A percentile compares a stretch with the other conserved stretches of the same genome.
phyloP scores from a whole-genome alignment of 2,329 filamentous ascomycete genomes.

The Metarhizium brunneum region DNA sequence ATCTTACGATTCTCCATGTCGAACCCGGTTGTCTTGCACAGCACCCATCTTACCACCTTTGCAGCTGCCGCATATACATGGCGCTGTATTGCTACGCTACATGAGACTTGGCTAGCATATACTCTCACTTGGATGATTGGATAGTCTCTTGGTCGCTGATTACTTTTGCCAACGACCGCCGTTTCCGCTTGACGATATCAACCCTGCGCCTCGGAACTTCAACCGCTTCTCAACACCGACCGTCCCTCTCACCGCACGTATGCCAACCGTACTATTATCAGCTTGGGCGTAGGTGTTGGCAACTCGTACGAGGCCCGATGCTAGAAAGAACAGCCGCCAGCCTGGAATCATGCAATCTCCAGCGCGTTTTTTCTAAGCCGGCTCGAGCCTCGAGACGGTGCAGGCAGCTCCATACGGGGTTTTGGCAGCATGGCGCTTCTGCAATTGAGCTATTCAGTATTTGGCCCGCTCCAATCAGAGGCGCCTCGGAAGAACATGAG shows the following conservation, averaged over 20 bases:
- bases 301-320: slow-evolving; percentile 28
- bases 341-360: slow-evolving; percentile 47
- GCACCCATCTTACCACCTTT: not conserved
- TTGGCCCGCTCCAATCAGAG: slow-evolving; percentile 27
- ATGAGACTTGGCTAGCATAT: not conserved
- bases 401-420: slow-evolving; percentile 37
- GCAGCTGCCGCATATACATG: not conserved
- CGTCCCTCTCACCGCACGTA: slow-evolving; percentile 12
- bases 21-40: not conserved
- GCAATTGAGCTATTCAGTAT: slow-evolving; percentile 36
- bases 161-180: not conserved
- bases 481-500: slow-evolving; percentile 10
- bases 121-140: not conserved
- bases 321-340: slow-evolving; percentile 48
- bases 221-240: not conserved
- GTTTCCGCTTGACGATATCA: not conserved
- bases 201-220: not conserved
- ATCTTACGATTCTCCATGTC: not conserved
- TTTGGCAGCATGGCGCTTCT: slow-evolving; percentile 46
- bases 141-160: not conserved
- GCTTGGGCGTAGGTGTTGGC: slow-evolving; percentile 10
- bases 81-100: not conserved
- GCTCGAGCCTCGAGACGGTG: slow-evolving; percentile 27
- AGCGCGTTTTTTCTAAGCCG: slow-evolving; percentile 37
- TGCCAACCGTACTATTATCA: slow-evolving; percentile 10